These are phyloP conservation scores for Mycena polygramma DNA, from an alignment of 768 basidiomycete genomes.

Conservation along the genomic window DNA sequence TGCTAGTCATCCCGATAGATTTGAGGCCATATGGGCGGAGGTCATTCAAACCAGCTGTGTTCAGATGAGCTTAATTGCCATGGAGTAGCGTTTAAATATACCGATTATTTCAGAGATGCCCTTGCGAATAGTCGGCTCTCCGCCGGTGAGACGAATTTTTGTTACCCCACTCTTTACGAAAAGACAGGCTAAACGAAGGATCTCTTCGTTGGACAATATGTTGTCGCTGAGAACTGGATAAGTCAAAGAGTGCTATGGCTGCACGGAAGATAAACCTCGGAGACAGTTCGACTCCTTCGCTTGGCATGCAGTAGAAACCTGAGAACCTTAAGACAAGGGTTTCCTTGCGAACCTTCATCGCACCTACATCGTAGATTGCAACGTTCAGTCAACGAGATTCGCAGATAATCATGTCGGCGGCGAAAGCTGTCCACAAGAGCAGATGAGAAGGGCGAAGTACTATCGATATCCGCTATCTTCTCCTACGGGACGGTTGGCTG, in stretches of 20 bases:
- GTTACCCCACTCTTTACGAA: constrained; percentile 88
- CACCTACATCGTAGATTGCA: constrained; percentile 87
- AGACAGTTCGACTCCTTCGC: constrained; percentile 81
- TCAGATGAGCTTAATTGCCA: constrained; percentile 22
- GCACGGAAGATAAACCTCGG: constrained; percentile 51
- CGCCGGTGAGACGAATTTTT: constrained; percentile 91
- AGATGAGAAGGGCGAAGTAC: constrained; percentile 62
- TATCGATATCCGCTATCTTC: constrained; percentile 69
- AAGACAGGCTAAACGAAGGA: constrained; percentile 77
- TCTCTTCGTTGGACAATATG: constrained; percentile 81
- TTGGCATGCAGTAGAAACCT: constrained; percentile 96
- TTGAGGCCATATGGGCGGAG: constrained; percentile 73
- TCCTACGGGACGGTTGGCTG: constrained; percentile 52
- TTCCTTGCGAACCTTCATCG: neutral
- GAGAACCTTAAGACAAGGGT: constrained; percentile 26
- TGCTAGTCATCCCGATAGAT: constrained; percentile 89
- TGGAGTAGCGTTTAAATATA: constrained; percentile 46
- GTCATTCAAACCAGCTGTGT: constrained; percentile 68
- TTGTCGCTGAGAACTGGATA: constrained; percentile 50
- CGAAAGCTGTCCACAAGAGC: constrained; percentile 68
- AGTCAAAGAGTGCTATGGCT: neutral
- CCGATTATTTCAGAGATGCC: constrained; percentile 79
- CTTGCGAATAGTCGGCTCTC: constrained; percentile 89
- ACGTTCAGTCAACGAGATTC: constrained; percentile 87
- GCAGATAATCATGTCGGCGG: constrained; percentile 86